These are phyloP conservation scores for Aspergillus incahuasiensis DNA, from an alignment of 495 filamentous ascomycete species.

Conservation along the genomic window DNA sequence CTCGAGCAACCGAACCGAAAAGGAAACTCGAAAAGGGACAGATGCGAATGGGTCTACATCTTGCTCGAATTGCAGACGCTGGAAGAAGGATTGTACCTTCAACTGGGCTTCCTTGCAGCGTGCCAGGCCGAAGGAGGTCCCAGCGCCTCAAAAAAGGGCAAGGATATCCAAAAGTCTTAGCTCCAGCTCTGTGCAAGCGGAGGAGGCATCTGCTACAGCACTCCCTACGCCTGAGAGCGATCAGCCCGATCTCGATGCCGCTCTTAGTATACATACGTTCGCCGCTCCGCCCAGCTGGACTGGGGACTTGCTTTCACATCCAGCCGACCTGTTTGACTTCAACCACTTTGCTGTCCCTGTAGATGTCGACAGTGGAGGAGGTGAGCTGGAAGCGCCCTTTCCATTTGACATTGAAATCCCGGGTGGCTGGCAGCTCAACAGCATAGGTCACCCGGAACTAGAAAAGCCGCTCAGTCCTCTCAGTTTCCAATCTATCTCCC, in stretches of 20 bases:
- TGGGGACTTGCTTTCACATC: not conserved
- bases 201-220: not conserved
- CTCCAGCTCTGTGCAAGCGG: not conserved
- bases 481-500: not conserved
- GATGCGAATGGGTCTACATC: not conserved
- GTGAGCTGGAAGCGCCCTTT: not conserved
- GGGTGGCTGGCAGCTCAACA: not conserved
- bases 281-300: not conserved
- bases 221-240: not conserved
- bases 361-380: not conserved
- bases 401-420: not conserved
- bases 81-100: constrained; percentile 4
- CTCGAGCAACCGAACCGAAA: too few relatives aligned
- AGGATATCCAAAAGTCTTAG: not conserved
- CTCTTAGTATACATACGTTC: not conserved
- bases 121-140: not conserved
- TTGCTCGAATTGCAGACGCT: not conserved
- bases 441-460: not conserved
- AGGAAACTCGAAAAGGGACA: not conserved
- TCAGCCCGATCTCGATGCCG: not conserved
- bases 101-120: not conserved
- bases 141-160: not conserved
- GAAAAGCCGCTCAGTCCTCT: not conserved
- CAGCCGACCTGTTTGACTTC: not conserved
- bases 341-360: not conserved